phyloP scores from a whole-genome alignment of 164 flowering plant genomes.

The Tetrastigma voinierianum region DNA sequence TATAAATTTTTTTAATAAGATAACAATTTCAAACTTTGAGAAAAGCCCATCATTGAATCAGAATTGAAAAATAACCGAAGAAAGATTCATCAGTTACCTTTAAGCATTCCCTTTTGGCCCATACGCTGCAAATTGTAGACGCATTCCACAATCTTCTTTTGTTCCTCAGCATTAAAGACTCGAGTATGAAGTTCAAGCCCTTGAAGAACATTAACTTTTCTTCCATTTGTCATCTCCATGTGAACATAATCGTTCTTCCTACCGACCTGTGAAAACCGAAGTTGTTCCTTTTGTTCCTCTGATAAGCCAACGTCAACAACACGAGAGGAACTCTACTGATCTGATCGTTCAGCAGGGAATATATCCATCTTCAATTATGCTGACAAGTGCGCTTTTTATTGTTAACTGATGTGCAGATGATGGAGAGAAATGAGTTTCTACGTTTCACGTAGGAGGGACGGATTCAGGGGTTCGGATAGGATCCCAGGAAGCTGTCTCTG shows the following conservation, averaged over 20 bases:
- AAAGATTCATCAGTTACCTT: conserved; percentile 27
- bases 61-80: too few species aligned
- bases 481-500: neutral
- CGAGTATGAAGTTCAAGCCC: conserved; percentile 58
- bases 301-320: conserved; percentile 8
- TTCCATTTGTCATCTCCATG: conserved; percentile 40
- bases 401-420: conserved; percentile 11
- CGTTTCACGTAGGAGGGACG: neutral
- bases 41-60: too few species aligned
- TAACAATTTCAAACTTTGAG: too few species aligned
- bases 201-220: conserved; percentile 34
- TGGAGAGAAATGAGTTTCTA: neutral
- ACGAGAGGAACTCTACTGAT: conserved; percentile 6
- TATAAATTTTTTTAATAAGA: too few species aligned
- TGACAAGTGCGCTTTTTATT: neutral
- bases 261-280: conserved; percentile 29
- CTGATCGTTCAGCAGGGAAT: conserved; percentile 16
- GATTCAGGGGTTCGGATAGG: conserved; percentile 7
- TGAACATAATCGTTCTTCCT: conserved; percentile 43
- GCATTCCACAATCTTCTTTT: conserved; percentile 42
- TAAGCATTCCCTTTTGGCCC: conserved; percentile 50
- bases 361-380: neutral
- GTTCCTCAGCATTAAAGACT: conserved; percentile 49
- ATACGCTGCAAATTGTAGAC: conserved; percentile 31
- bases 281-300: conserved; percentile 18